Evolutionary conservation across 352 stramenopile genomes (phyloP), one percentile per base, ranked within the genome.

Genomic region (Elongisporangium anandrum): DNA sequence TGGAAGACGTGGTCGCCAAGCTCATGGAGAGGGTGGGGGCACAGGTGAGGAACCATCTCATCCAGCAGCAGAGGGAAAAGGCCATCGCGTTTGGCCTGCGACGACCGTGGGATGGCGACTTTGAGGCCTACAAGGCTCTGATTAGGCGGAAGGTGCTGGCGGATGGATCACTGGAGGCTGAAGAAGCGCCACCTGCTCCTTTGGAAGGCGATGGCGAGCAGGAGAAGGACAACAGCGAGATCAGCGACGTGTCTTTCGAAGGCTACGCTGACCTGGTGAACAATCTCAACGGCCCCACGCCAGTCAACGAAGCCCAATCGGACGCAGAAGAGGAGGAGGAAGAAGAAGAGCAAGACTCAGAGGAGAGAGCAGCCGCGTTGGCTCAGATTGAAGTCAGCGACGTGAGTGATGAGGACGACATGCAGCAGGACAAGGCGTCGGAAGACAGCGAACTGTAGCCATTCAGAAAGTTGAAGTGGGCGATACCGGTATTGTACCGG

Each of bases 81-180:
- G 81, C 81, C 19, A 77, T 90, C 13, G 71, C 71, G 26, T 76
- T 79, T 63, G 79, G 74, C 20, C 77, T 69, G 52, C 75, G 83
- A 7, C 71, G 83, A 17, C 83, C 81, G 6, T 92, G 81, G 83
- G 83, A 92, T 52, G 81, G 79, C 5, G 81, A 83, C n/a, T 92
- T 91, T 59, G 64, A 79, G 23, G 57, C 56, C 2, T 92, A 83
- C 60, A 85, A 90, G 62, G 61, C 61, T 26, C 52, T 83, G 16
- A 69, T 87, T 41, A 57, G 70, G 52, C 64, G 78, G 8, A 63
- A 73, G 22, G 66, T 81, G 61, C 62, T 76, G 3, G 63, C 56
- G 2, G 62, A 79, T n/a, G 68, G 72, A 13, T 48, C 48, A 0
- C 55, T 70, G 53, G 64, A 70, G 67, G 26, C 20, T 13, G 61